Evolutionary conservation across 257 asterid species (phyloP).

Genomic region (Solanum appendiculatum): DNA sequence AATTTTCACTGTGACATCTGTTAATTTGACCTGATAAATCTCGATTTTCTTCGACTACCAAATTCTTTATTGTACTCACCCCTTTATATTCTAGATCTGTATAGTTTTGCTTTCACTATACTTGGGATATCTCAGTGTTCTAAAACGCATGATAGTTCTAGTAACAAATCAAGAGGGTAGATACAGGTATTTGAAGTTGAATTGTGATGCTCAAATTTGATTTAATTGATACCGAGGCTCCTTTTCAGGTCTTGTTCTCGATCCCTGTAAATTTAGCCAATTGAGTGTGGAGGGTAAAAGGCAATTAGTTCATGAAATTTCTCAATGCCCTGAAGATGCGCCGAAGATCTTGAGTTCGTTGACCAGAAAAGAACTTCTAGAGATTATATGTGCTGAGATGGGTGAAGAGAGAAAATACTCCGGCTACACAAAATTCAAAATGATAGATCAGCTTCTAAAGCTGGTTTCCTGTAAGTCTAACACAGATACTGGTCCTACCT

Average conservation of each 20-base stretch:
- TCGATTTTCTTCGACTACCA: not conserved
- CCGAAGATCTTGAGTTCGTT: slow-evolving; percentile 47
- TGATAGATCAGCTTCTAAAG: slow-evolving; percentile 57
- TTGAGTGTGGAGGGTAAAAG: slow-evolving; percentile 64
- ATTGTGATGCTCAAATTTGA: not conserved
- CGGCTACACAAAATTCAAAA: slow-evolving; percentile 49
- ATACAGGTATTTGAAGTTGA: not conserved
- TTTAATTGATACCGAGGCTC: not conserved
- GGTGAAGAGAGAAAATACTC: slow-evolving; percentile 64
- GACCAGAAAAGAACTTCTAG: slow-evolving; percentile 61
- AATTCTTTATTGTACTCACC: not conserved
- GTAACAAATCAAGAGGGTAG: not conserved
- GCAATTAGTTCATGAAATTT: slow-evolving; percentile 47
- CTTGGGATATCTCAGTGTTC: not conserved
- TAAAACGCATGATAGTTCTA: not conserved
- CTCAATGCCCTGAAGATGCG: slow-evolving; percentile 55
- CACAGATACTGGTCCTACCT: slow-evolving; percentile 20
- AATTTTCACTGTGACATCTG: not conserved
- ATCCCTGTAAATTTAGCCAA: slow-evolving; percentile 42
- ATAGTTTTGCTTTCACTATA: not conserved
- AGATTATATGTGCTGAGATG: slow-evolving; percentile 62
- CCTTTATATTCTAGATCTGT: not conserved
- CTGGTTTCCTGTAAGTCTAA: slow-evolving; percentile 34
- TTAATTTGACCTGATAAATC: not conserved
- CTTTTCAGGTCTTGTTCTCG: slow-evolving; percentile 40